A percentile compares a stretch with the other conserved stretches of the same genome.
phyloP scores from a whole-genome alignment of 371 early-diverging fungal genomes.

The Blakeslea trispora region DNA sequence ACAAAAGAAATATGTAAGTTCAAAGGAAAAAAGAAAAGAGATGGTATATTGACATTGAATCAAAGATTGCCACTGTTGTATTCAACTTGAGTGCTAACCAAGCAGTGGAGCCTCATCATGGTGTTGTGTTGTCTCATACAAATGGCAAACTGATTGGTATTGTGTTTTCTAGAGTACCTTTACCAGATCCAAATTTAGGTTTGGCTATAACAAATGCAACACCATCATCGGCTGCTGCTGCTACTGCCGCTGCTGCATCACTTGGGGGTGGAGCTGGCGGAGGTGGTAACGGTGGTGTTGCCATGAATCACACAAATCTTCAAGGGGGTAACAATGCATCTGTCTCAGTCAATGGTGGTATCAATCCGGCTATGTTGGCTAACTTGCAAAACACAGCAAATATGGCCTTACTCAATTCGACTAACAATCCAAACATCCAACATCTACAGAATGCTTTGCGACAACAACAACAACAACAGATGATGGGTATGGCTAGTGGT shows the following conservation, averaged over 20 bases:
- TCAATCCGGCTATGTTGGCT: conserved; percentile 25
- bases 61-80: conserved; percentile 45
- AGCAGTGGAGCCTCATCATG: conserved; percentile 37
- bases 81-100: conserved; percentile 36
- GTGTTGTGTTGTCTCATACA: conserved; percentile 50
- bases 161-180: conserved; percentile 49
- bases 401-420: conserved; percentile 20
- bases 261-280: too few species aligned
- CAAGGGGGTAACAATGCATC: conserved; percentile 12
- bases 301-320: too few species aligned
- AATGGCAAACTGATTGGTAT: conserved; percentile 53
- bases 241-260: conserved; percentile 14
- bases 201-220: conserved; percentile 11
- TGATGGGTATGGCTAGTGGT: conserved; percentile 27
- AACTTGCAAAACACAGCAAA: conserved; percentile 27
- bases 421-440: conserved; percentile 26
- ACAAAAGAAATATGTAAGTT: conserved; percentile 53
- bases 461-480: conserved; percentile 40
- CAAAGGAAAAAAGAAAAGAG: background rate
- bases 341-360: conserved; percentile 19
- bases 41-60: background rate
- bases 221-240: conserved; percentile 19
- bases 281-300: too few species aligned
- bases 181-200: conserved; percentile 48
- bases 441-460: conserved; percentile 27